Evolutionary conservation across 2,329 filamentous ascomycete species (phyloP), one percentile per base, ranked within the genome.

Genomic region (Sarocladium oryzae): DNA sequence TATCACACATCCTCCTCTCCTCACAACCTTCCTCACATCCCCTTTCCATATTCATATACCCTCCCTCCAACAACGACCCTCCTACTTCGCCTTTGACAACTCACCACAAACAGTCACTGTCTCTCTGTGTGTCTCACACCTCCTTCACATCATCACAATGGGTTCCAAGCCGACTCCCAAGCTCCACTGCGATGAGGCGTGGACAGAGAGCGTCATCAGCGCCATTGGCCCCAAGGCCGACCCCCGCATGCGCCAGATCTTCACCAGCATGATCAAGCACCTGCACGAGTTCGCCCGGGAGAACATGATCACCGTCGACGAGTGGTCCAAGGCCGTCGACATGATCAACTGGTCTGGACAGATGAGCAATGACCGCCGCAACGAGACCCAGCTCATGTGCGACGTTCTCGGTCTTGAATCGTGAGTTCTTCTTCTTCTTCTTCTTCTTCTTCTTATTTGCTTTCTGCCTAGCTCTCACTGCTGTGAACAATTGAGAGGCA

Each of bases 231-330:
- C 86, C 57, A 81, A 85, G 56, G 84, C 86, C 9, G 73, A 78
- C 56, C 82, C 86, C 28, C 79, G 88, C 37, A 77, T 85, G 61
- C 79, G 84, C 53, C 73, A 83, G 59, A 77, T 92, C 63, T 77
- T 92, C 71, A 66, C 77, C 46, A 77, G 79, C 26, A 70, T 91
- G 54, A 83, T 91, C 63, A 75, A 74, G 52, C 88, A 92, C 69
- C 74, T 92, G 52, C 88, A 93, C 69, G 87, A 89, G 68, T 92
- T 92, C 66, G 82, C 84, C 35, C 83, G 87, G 45, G 88, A 93
- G 66, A 82, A 88, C 55, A 80, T 90, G 64, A 79, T 93, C 53
- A 91, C 86, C 7, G 76, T 81, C n/a, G 85, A 86, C 52, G 88
- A 93, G 71, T 91, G 86, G 88, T 78, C 87, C 69, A 71, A 78